Percentiles rank a stretch among this genome's conserved stretches.
Conservation (phyloP, 2,329 filamentous ascomycete genomes). For the Zarea fungicola region DNA sequence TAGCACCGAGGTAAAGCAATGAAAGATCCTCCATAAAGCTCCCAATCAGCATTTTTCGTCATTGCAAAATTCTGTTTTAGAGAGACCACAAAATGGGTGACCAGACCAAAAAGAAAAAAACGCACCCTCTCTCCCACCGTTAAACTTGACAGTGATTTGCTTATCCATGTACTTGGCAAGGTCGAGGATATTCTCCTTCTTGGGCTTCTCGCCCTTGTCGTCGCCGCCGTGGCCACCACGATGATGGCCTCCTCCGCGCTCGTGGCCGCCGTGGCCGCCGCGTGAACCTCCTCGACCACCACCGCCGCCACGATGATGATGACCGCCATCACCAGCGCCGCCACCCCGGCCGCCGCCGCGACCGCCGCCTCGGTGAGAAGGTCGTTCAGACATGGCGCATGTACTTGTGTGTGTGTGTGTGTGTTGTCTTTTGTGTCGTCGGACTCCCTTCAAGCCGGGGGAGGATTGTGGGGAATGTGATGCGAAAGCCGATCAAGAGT, state of each 20-base stretch:
- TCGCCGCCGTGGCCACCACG: constrained; percentile 39
- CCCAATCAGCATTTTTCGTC: too few relatives aligned
- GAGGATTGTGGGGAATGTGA: too few relatives aligned
- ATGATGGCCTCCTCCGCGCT: constrained; percentile 17
- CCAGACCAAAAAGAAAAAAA: not conserved
- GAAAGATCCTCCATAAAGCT: too few relatives aligned
- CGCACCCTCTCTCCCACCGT: constrained; percentile 83
- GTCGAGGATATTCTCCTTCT: constrained; percentile 98
- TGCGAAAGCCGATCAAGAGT: too few relatives aligned
- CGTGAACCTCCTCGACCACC: constrained; percentile 43
- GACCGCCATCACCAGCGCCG: constrained; percentile 34
- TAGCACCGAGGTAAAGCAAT: constrained; percentile 8
- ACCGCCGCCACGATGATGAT: constrained; percentile 30
- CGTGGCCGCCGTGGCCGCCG: constrained; percentile 37
- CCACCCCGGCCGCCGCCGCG: constrained; percentile 40
- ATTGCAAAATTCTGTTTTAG: too few relatives aligned
- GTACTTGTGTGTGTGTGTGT: constrained; percentile 13
- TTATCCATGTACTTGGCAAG: constrained; percentile 96
- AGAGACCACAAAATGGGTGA: too few relatives aligned
- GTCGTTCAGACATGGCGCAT: constrained; percentile 46
- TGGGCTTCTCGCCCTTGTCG: constrained; percentile 65
- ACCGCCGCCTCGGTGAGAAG: constrained; percentile 39
- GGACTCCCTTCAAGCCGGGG: too few relatives aligned
- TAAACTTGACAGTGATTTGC: constrained; percentile 92
- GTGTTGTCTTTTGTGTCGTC: too few relatives aligned